Base-by-base conservation (phyloP, 331 rosid species). In the Malus hybrid region DNA sequence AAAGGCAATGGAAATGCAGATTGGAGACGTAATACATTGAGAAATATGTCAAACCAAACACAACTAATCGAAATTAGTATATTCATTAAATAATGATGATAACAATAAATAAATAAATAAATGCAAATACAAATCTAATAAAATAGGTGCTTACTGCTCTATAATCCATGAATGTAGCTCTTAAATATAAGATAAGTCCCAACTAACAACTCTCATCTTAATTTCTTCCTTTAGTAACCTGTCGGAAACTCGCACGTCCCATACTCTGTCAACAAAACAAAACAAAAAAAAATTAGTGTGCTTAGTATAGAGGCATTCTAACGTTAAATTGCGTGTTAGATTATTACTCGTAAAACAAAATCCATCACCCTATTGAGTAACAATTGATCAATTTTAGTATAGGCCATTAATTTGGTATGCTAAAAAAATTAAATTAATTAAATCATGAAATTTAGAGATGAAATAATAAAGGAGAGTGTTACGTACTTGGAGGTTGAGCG, bases 211-310 rank as follows among this genome's bases (percentile, higher is more conserved):
- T 4, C 54, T 10, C 54, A 70, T 24, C 11, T n/a, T 20, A 1
- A n/a, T 32, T 16, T 20, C 67, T 15, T 62, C 20, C 6, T 16
- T 39, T 32, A 84, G 56, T 74, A 56, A 27, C 83, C 71, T 0
- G 88, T 79, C 1, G 90, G 90, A 50, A 80, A 87, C n/a, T 78
- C 68, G 81, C 88, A 87, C 5, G 67, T 14, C 10, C 90, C 90
- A 34, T 77, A 87, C 24, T 39, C 90, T 87, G 85, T 78, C 78
- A 77, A 1, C 8, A 22, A 29, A 16, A 52, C 9, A 6, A 39
- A 39, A 39, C 1, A 39, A 39, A 9, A 48, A 39, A 15, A 16
- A 6, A 16, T 50, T 50, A 50, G 13, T 42, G 1, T 42, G 13
- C 46, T 42, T 42, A 42, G 46, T 42, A 10, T 10, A 42, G 1